Evolutionary conservation across 2,329 filamentous ascomycete species (phyloP), one percentile per base, ranked within the genome.

Genomic region (Aspergillus pseudoglaucus): DNA sequence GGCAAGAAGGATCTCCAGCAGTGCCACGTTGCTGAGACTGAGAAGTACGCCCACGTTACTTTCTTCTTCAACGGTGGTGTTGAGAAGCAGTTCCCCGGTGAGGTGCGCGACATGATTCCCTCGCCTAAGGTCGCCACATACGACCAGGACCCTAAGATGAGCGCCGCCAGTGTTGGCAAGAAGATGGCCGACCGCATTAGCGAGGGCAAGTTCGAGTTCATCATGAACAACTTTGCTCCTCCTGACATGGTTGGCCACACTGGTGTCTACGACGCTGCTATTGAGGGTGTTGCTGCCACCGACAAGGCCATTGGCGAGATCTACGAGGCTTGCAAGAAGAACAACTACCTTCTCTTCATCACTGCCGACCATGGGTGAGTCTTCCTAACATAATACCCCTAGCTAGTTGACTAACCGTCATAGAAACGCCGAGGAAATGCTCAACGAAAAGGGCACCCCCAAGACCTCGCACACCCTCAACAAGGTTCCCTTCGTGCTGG

Each of bases 201-300:
- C 22, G 88, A 94, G 70, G 82, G 85, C 64, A 83, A 87, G 66
- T 96, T 90, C 74, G 90, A 93, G 65, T 97, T 98, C 66, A 79
- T 98, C 71, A 98, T 98, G 93, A 96, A 97, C 84, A 98, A 98
- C 83, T 97, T 98, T 73, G 93, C 93, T 38, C 93, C 93, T 38
- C 93, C 93, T 15, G 93, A 98, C 75, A 98, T 98, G 93, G 93
- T 98, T 56, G 93, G 93, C 59, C 93, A 98, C 77, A 98, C 93
- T 9, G 93, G 93, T 66, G 90, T 95, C 51, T 97, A 97, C 74
- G 85, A 97, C 61, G 91, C 93, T 25, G 93, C 93, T 48, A 84
- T 98, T 53, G 67, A 93, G 63, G 93, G 84, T 60, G 85, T 86
- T 59, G 78, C 84, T 58, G 84, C 91, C 57, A 98, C 93, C 10